Evolutionary conservation across 148 eudicot genomes (phyloP).

Genomic region (Hydrangea macrophylla): DNA sequence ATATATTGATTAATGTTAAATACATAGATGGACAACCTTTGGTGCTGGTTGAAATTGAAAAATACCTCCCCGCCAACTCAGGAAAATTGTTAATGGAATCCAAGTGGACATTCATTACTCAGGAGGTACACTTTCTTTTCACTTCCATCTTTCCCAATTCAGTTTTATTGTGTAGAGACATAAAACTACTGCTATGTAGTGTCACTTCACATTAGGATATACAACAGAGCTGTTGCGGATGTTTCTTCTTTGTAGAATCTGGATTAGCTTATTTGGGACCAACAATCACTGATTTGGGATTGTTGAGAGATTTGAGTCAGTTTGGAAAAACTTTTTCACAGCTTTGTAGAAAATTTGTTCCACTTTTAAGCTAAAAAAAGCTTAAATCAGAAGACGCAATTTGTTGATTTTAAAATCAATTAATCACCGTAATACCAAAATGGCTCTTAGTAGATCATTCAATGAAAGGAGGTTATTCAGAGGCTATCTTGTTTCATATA

Average conservation of each 20-base stretch:
- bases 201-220: background rate
- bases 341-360: background rate
- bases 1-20: background rate
- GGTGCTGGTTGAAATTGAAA: slow-evolving; percentile 55
- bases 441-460: too few relatives aligned
- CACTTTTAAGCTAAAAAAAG: too few relatives aligned
- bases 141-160: background rate
- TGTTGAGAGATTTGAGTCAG: background rate
- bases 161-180: background rate
- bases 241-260: too few relatives aligned
- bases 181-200: background rate
- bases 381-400: too few relatives aligned
- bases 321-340: background rate
- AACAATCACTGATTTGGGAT: background rate
- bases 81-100: slow-evolving; percentile 37
- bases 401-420: too few relatives aligned
- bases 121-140: slow-evolving; percentile 34
- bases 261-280: background rate
- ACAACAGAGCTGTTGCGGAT: too few relatives aligned
- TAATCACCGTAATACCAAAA: too few relatives aligned
- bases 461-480: too few relatives aligned
- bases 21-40: slow-evolving; percentile 79
- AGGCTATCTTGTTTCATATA: too few relatives aligned
- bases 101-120: slow-evolving; percentile 69
- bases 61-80: slow-evolving; percentile 48